A percentile compares a stretch with the other conserved stretches of the same genome.
phyloP scores from a whole-genome alignment of 2,329 filamentous ascomycete genomes.

The Parastagonospora avenae region DNA sequence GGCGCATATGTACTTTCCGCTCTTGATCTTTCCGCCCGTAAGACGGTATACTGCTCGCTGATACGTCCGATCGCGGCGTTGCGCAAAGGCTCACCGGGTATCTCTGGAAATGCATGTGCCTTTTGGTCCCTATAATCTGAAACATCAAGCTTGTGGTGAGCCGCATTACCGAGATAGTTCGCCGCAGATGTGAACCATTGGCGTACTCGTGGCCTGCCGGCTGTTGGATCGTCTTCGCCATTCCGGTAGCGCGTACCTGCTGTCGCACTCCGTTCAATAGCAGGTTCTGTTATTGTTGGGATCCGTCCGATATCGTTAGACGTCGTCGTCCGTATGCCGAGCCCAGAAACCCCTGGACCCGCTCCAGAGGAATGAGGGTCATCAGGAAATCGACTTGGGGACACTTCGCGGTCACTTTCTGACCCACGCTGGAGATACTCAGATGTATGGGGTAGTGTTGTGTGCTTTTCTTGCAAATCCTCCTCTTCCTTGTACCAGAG shows the following conservation, averaged over 20 bases:
- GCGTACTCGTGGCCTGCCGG: slow-evolving; percentile 34
- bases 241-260: background rate
- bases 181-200: slow-evolving; percentile 51
- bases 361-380: slow-evolving; percentile 1
- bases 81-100: slow-evolving; percentile 59
- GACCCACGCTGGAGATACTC: slow-evolving; percentile 22
- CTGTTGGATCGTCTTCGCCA: slow-evolving; percentile 12
- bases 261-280: slow-evolving; percentile 3
- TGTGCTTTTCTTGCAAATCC: slow-evolving; percentile 16
- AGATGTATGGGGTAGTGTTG: slow-evolving; percentile 3
- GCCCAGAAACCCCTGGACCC: background rate
- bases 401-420: slow-evolving; percentile 17
- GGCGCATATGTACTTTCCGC: slow-evolving; percentile 46
- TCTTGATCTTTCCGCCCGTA: slow-evolving; percentile 48
- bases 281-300: slow-evolving; percentile 21
- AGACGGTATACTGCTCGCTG: slow-evolving; percentile 49
- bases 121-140: slow-evolving; percentile 55
- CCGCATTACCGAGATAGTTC: slow-evolving; percentile 55
- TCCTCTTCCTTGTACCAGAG: slow-evolving; percentile 48
- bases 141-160: slow-evolving; percentile 52
- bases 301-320: slow-evolving; percentile 16
- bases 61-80: slow-evolving; percentile 51
- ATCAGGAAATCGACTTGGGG: slow-evolving; percentile 5
- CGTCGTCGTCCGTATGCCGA: slow-evolving; percentile 20
- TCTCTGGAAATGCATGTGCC: slow-evolving; percentile 59